Percentiles rank a stretch among this genome's conserved stretches.
These are phyloP conservation scores for Coemansia erecta DNA, from an alignment of 192 early-diverging fungal species.

Conservation along the genomic window DNA sequence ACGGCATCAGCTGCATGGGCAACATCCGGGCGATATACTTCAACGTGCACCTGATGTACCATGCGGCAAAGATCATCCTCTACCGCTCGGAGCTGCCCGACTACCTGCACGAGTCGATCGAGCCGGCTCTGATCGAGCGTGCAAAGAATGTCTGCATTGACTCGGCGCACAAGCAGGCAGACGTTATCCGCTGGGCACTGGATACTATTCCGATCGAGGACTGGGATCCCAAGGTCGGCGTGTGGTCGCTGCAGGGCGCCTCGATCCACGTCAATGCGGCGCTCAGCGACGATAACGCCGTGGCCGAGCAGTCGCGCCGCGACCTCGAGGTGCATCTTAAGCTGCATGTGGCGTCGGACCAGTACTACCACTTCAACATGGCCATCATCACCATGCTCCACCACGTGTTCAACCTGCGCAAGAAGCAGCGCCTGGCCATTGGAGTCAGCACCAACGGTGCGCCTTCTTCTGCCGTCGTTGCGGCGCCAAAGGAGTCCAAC, in stretches of 20 bases:
- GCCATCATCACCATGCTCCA: constrained; percentile 54
- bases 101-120: constrained; percentile 39
- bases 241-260: constrained; percentile 52
- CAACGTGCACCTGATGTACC: constrained; percentile 48
- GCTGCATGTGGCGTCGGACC: constrained; percentile 47
- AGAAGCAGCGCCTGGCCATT: constrained; percentile 29
- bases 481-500: not conserved
- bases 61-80: constrained; percentile 50
- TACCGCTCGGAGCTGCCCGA: constrained; percentile 52
- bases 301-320: constrained; percentile 45
- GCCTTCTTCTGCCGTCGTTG: not conserved
- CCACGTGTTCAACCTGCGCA: constrained; percentile 49
- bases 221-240: constrained; percentile 50
- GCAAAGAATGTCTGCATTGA: constrained; percentile 49
- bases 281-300: constrained; percentile 23
- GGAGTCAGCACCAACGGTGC: constrained; percentile 4
- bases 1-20: constrained; percentile 15
- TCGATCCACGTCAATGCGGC: constrained; percentile 51
- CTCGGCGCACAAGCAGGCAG: constrained; percentile 46
- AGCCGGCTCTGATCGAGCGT: constrained; percentile 24
- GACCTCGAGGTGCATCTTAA: constrained; percentile 50
- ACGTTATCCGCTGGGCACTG: constrained; percentile 48
- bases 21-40: constrained; percentile 33
- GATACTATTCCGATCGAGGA: constrained; percentile 47
- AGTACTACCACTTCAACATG: constrained; percentile 56